Conservation (phyloP, 1,284 basidiomycete species). For the Moesziomyces aphidis region DNA sequence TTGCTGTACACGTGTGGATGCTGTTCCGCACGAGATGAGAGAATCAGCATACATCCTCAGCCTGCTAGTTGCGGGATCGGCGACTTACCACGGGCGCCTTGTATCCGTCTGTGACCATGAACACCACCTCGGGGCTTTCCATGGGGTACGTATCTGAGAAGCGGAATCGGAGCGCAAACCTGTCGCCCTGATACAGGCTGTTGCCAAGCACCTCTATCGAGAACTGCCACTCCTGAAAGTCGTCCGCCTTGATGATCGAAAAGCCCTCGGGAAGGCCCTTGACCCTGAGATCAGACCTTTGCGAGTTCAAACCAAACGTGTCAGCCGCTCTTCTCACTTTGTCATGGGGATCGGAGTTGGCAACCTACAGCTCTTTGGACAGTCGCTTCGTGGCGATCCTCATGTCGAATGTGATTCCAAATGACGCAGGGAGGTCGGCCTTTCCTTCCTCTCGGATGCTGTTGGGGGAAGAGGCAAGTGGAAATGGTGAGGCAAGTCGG, state of each 20-base stretch:
- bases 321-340: neutral
- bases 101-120: conserved; percentile 59
- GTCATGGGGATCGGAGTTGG: neutral
- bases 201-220: conserved; percentile 52
- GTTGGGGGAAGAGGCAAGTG: neutral
- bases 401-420: conserved; percentile 18
- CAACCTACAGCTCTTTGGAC: conserved; percentile 48
- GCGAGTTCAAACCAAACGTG: neutral
- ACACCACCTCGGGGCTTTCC: conserved; percentile 65
- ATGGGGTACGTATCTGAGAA: conserved; percentile 63
- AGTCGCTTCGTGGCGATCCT: conserved; percentile 54
- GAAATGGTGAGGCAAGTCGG: neutral
- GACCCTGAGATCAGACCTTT: conserved; percentile 46
- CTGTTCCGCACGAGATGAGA: conserved; percentile 8
- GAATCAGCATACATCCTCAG: no score
- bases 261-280: conserved; percentile 50
- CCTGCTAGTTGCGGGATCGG: neutral
- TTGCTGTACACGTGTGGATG: conserved; percentile 60
- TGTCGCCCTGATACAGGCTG: conserved; percentile 55
- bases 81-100: conserved; percentile 56
- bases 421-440: neutral
- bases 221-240: conserved; percentile 57
- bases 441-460: neutral
- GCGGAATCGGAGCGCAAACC: conserved; percentile 62
- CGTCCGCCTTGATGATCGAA: conserved; percentile 52